Evolutionary conservation across 2,329 filamentous ascomycete genomes (phyloP), one percentile per base, ranked within the genome.

Genomic region (Fusarium solani-melongenae): DNA sequence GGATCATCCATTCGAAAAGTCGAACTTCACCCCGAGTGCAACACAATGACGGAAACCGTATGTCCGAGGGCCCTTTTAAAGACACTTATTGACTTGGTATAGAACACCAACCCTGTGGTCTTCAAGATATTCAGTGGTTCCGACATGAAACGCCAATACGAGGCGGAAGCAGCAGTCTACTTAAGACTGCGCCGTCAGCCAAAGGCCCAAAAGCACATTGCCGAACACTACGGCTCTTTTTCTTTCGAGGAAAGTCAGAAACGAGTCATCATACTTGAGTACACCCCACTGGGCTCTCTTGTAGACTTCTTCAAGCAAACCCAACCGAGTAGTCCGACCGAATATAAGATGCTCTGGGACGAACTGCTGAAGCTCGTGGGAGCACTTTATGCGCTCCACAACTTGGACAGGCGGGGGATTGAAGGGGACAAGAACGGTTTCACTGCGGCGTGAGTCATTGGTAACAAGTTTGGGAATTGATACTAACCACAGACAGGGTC

Each of bases 81-180:
- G 5, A 27, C 27, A 27, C 27, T 27, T 6, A 27, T 27, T 51
- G 3, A 53, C 27, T 1, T 20, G 5, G 10, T 5, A 20, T 7
- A 61, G 34, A 9, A 64, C 11, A 17, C 27, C 3, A 55, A n/a
- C n/a, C n/a, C 59, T 0, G 60, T 72, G 3, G 71, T 72, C 0
- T 74, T 74, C 22, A 74, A 74, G 22, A 44, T 70, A 0, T 72
- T 70, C 17, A 31, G 58, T 7, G 55, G 62, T 0, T 3, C 34
- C 1, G n/a, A 12, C 0, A 39, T 44, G 1, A 15, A 46, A 6
- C 17, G 38, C 0, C 14, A 66, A 4, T 74, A 68, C 6, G 38
- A 3, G 7, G 60, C 62, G 0, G 70, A 74, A 31, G 46, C 46
- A 0, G 12, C 57, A 5, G 51, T 59, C 15, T 68, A 70, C 5